Evolutionary conservation across 768 basidiomycete genomes (phyloP).

Genomic region (Cyclocybe aegerita): DNA sequence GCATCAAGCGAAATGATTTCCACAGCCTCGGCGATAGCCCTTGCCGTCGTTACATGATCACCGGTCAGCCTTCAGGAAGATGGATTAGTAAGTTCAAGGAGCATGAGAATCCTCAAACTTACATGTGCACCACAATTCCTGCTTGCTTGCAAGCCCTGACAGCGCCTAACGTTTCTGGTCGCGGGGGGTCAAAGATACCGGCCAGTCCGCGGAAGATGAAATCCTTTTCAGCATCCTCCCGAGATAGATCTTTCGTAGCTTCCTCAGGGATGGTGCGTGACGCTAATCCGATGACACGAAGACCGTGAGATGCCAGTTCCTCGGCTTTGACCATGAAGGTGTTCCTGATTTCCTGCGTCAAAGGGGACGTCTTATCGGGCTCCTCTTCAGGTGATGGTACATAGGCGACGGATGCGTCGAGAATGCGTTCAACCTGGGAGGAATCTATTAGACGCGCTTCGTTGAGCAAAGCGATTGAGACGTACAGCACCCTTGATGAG

Average conservation of each 20-base stretch:
- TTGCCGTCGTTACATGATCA: constrained; percentile 52
- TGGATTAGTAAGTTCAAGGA: background rate
- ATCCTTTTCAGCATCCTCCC: constrained; percentile 46
- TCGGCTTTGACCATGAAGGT: constrained; percentile 32
- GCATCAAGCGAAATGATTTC: constrained; percentile 44
- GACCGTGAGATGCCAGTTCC: constrained; percentile 37
- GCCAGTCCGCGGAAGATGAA: constrained; percentile 52
- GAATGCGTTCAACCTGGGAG: constrained; percentile 40
- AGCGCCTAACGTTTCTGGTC: constrained; percentile 51
- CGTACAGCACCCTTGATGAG: constrained; percentile 38
- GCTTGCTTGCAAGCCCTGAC: constrained; percentile 51
- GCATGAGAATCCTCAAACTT: background rate
- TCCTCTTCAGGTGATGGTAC: constrained; percentile 25
- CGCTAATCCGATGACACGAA: constrained; percentile 38
- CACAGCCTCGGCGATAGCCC: constrained; percentile 49
- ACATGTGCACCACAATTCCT: constrained; percentile 51
- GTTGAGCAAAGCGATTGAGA: background rate
- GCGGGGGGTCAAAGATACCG: constrained; percentile 59
- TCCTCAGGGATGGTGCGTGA: constrained; percentile 20
- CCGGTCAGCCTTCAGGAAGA: constrained; percentile 46
- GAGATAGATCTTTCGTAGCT: constrained; percentile 24
- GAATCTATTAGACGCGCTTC: background rate
- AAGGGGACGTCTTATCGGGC: constrained; percentile 18
- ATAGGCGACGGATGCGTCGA: constrained; percentile 44
- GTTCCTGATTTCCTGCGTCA: constrained; percentile 28